Evolutionary conservation across 1,284 basidiomycete species (phyloP), one percentile per base, ranked within the genome.

Genomic region (Cutaneotrichosporon cyanovorans): DNA sequence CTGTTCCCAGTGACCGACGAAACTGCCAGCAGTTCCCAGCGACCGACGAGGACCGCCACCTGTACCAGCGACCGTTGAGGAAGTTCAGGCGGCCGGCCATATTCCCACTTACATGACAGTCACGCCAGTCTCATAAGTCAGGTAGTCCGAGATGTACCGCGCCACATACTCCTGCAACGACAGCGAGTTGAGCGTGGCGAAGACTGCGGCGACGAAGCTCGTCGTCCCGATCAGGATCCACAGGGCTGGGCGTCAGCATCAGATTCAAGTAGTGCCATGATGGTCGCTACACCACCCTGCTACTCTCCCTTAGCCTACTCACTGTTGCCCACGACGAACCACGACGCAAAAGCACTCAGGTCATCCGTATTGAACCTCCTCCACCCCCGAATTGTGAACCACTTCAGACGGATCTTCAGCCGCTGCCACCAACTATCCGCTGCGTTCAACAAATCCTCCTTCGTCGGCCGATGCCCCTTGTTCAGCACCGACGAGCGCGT

Each of bases 191-290:
- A 85, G 78, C 2, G 84, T 84, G 0, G 87, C 84, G 65, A 99
- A 91, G 15, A 96, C 74, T 12, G 90, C 87, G 5, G 92, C 93
- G 63, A 96, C 85, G 73, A 97, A 97, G 0, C 91, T 95, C 1
- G 95, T 98, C 18, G 95, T 98, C 71, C 90, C 91, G 42, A 97
- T 77, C 46, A 96, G 75, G 57, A 97, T 84, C 86, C 91, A 95
- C 16, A 68, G 40, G 8, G 66, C 67, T 69, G 33, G 1, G 1
- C 0, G 45, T 50, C n/a, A 53, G 45, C 19, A 8, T n/a, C n/a
- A n/a, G n/a, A n/a, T n/a, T n/a, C n/a, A n/a, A n/a, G n/a, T n/a
- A n/a, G n/a, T n/a, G n/a, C n/a, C n/a, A n/a, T n/a, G n/a, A n/a
- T n/a, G n/a, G n/a, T n/a, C n/a, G n/a, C n/a, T n/a, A n/a, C n/a